phyloP scores from a whole-genome alignment of 345 rosid genomes.

The Citrus sp. region DNA sequence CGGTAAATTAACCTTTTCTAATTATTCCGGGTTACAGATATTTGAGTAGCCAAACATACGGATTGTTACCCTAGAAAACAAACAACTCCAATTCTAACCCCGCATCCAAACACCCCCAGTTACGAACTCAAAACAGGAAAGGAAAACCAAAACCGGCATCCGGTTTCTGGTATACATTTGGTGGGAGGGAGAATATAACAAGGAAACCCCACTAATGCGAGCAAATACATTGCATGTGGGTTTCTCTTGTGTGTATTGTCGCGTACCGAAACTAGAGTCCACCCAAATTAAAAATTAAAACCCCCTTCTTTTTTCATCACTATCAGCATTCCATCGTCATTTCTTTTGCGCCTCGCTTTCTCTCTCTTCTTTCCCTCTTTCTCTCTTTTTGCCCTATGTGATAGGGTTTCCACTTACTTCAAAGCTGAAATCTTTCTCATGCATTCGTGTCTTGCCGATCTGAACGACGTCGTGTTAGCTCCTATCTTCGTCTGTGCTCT shows the following conservation, averaged over 20 bases:
- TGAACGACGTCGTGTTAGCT: slow-evolving; percentile 11
- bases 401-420: slow-evolving; percentile 57
- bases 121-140: neutral
- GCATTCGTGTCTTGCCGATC: slow-evolving; percentile 30
- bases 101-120: neutral
- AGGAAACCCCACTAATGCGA: slow-evolving; percentile 35
- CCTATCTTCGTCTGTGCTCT: slow-evolving; percentile 33
- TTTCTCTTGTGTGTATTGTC: slow-evolving; percentile 27
- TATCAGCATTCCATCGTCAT: slow-evolving; percentile 6
- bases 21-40: neutral
- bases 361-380: neutral
- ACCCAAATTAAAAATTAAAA: slow-evolving; percentile 12
- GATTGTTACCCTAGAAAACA: neutral
- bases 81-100: neutral
- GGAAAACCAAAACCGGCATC: neutral
- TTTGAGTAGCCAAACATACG: neutral
- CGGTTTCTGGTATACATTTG: slow-evolving; percentile 25
- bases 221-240: slow-evolving; percentile 70
- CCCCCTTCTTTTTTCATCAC: neutral
- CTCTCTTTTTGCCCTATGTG: slow-evolving; percentile 73
- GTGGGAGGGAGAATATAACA: slow-evolving; percentile 41
- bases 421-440: slow-evolving; percentile 43
- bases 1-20: no score
- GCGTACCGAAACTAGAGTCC: slow-evolving; percentile 19
- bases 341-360: neutral